Base-by-base conservation (phyloP, 345 rosid species). In the Noccaea bulbosa region DNA sequence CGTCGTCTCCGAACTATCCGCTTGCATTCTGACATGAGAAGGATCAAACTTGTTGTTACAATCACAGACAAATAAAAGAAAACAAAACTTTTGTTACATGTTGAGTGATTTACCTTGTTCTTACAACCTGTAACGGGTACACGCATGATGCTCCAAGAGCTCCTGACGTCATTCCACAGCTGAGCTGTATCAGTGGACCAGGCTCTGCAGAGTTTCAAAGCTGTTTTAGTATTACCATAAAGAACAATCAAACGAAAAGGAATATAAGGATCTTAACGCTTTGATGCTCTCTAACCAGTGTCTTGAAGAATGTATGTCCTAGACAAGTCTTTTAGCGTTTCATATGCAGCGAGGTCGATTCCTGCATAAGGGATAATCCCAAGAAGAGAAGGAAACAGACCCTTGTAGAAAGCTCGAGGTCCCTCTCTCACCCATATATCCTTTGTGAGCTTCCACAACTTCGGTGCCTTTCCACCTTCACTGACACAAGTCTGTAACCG, bases 351-450 rank as follows among this genome's bases (percentile, higher is more conserved):
- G 35, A 95, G 92, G 62, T 95, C 99, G 50, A 95, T 95, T 67
- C 99, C 99, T 52, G 97, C 91, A 78, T 90, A 95, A 20, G 98
- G 99, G 16, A 95, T 82, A 11, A 95, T 95, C 78, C 99, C 99
- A 62, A 95, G 88, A 72, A 90, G 88, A 71, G 99, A 95, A 30
- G 99, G 99, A 63, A 92, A 87, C 2, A 95, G 92, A 73, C 99
- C 99, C 81, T 84, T 91, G 67, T 95, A 95, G 65, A 95, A 95
- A 5, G 98, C 98, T 12, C 96, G 87, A 60, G 98, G 90, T 56
- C 99, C 99, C 78, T 92, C 99, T 22, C 70, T 87, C 70, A 88
- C 82, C 97, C 83, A 95, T 61, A 95, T 95, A 77, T 92, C 92
- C 79, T 69, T 87, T 17, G 96, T 79, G 44, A 95, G 82, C 27